phyloP scores from a whole-genome alignment of 2,329 filamentous ascomycete species.

The Penicillium rolfsii region DNA sequence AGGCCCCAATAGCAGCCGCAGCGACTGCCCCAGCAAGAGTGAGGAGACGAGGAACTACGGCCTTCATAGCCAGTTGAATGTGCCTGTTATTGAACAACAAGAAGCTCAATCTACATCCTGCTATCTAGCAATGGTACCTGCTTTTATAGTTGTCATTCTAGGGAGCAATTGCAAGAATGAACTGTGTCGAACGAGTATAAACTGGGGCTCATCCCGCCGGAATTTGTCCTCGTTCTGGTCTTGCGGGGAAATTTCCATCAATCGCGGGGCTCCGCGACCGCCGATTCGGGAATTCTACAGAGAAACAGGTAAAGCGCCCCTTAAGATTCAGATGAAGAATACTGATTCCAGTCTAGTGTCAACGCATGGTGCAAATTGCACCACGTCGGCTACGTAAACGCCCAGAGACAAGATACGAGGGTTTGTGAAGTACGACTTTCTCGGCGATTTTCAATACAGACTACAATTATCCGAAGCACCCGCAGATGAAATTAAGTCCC shows the following conservation, averaged over 20 bases:
- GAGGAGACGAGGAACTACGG: slow-evolving; percentile 14
- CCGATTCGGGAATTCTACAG: neutral
- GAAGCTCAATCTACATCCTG: slow-evolving; percentile 2
- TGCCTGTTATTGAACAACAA: neutral
- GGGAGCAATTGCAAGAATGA: neutral
- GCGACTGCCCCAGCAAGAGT: slow-evolving; percentile 14
- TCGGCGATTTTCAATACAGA: neutral
- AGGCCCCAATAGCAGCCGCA: slow-evolving; percentile 13
- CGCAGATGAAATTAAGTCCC: too few relatives aligned
- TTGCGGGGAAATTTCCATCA: slow-evolving; percentile 9
- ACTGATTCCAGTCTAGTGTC: neutral
- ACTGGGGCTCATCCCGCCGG: slow-evolving; percentile 27
- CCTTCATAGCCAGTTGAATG: slow-evolving; percentile 18
- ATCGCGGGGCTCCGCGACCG: slow-evolving; percentile 3
- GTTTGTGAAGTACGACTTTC: neutral
- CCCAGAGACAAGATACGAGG: neutral
- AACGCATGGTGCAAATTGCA: neutral
- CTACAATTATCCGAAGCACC: neutral
- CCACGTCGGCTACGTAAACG: slow-evolving; percentile 1
- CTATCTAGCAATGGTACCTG: neutral
- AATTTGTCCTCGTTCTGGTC: slow-evolving; percentile 27
- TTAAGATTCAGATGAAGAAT: neutral
- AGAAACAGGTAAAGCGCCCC: neutral
- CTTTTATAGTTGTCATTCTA: neutral
- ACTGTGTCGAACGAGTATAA: neutral